A percentile compares a stretch with the other conserved stretches of the same genome.
phyloP scores from a whole-genome alignment of 1,139 yeast genomes.

The Torulaspora globosa region DNA sequence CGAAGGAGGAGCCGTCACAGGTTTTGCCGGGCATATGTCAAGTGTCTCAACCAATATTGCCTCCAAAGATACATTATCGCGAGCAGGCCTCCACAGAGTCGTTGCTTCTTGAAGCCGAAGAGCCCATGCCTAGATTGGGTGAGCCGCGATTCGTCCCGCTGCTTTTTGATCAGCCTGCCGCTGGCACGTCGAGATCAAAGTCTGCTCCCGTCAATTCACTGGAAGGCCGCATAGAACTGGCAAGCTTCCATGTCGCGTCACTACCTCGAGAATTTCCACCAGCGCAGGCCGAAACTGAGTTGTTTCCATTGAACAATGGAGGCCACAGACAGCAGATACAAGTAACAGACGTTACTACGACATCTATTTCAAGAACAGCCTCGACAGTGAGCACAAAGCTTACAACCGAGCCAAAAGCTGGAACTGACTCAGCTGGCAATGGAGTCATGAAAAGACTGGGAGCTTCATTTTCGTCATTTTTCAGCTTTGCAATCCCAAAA shows the following conservation, averaged over 20 bases:
- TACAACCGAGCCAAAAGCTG: background rate
- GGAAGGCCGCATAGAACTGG: background rate
- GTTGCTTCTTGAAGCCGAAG: background rate
- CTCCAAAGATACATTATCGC: slow-evolving; percentile 1
- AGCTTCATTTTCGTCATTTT: slow-evolving; percentile 11
- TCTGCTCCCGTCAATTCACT: background rate
- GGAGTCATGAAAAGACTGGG: slow-evolving; percentile 11
- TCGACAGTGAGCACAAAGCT: background rate
- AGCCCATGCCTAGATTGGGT: background rate
- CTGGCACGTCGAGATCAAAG: background rate
- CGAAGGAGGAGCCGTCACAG: background rate
- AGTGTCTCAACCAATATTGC: background rate
- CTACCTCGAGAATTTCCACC: background rate
- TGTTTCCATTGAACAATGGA: background rate
- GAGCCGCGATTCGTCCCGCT: background rate
- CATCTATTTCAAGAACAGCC: background rate
- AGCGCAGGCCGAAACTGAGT: background rate
- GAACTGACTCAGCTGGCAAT: slow-evolving; percentile 5
- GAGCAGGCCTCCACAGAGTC: slow-evolving; percentile 8
- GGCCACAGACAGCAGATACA: background rate
- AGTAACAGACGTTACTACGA: background rate
- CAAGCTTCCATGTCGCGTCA: background rate
- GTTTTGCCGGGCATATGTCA: background rate
- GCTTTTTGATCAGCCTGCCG: background rate
- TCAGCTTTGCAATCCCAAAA: slow-evolving; percentile 2